phyloP scores from a whole-genome alignment of 768 basidiomycete genomes.

The Boletus vermiculosoides region DNA sequence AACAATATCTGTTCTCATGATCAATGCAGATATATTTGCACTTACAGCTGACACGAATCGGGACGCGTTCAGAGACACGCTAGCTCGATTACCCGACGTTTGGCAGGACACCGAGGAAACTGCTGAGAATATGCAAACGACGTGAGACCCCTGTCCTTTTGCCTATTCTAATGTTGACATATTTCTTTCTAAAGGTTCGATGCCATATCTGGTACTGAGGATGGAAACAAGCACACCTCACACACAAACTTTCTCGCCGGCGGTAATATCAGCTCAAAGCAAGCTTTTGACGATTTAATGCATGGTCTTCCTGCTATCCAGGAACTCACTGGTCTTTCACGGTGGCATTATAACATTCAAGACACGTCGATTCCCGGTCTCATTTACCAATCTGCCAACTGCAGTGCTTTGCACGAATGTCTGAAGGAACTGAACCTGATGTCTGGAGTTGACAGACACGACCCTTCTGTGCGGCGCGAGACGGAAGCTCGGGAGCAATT shows the following conservation, averaged over 20 bases:
- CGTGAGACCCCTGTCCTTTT: slow-evolving; percentile 38
- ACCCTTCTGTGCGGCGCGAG: slow-evolving; percentile 46
- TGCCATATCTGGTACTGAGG: slow-evolving; percentile 52
- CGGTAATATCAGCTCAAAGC: slow-evolving; percentile 47
- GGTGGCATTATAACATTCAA: slow-evolving; percentile 55
- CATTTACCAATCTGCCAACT: slow-evolving; percentile 36
- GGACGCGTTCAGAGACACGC: slow-evolving; percentile 43
- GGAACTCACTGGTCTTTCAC: slow-evolving; percentile 39
- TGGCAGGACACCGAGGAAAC: slow-evolving; percentile 53
- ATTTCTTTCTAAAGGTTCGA: slow-evolving; percentile 50
- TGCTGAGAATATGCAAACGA: slow-evolving; percentile 57
- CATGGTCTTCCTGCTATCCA: slow-evolving; percentile 46
- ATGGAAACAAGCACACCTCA: slow-evolving; percentile 42
- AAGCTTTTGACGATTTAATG: slow-evolving; percentile 52
- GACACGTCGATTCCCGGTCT: slow-evolving; percentile 45
- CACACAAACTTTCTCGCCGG: slow-evolving; percentile 61
- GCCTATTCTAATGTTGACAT: neutral
- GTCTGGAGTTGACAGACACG: slow-evolving; percentile 37
- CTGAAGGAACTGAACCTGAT: slow-evolving; percentile 46
- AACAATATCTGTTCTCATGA: slow-evolving; percentile 11
- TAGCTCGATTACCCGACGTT: slow-evolving; percentile 54
- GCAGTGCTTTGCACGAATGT: slow-evolving; percentile 35
- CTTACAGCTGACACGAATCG: slow-evolving; percentile 33
- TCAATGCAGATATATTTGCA: slow-evolving; percentile 41
- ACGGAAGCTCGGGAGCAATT: slow-evolving; percentile 58